Evolutionary conservation across 331 rosid species (phyloP).

Genomic region (Rhamnella rubrinervis): DNA sequence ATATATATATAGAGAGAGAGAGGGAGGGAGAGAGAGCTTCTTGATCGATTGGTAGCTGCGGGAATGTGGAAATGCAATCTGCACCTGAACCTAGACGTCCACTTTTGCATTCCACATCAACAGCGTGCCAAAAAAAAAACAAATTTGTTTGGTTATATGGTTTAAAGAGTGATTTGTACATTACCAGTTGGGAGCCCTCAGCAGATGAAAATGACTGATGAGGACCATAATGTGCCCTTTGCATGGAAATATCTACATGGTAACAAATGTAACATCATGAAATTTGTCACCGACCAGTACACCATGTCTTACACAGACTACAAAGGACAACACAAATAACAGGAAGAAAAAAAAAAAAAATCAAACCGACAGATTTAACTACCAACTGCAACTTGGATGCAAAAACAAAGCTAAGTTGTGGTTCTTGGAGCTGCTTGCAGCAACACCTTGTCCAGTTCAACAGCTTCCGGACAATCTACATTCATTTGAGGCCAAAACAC

Average conservation of each 20-base stretch:
- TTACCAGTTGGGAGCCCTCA: slow-evolving; percentile 31
- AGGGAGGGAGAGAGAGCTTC: no score
- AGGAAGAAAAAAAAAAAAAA: slow-evolving; percentile 8
- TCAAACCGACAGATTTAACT: slow-evolving; percentile 46
- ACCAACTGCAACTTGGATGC: slow-evolving; percentile 41
- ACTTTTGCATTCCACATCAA: not conserved
- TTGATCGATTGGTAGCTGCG: no score
- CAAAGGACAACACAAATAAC: slow-evolving; percentile 1
- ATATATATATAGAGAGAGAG: no score
- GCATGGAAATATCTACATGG: slow-evolving; percentile 33
- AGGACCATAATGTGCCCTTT: slow-evolving; percentile 32
- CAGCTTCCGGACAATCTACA: slow-evolving; percentile 55
- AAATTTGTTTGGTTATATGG: slow-evolving; percentile 16
- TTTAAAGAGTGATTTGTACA: slow-evolving; percentile 16
- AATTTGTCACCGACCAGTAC: slow-evolving; percentile 18
- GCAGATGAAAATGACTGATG: slow-evolving; percentile 25
- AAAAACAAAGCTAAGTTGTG: slow-evolving; percentile 48
- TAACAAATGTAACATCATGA: slow-evolving; percentile 38
- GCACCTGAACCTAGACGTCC: no score
- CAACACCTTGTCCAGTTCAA: slow-evolving; percentile 45
- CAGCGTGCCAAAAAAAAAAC: not conserved
- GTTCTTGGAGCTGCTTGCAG: slow-evolving; percentile 37
- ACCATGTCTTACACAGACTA: slow-evolving; percentile 17
- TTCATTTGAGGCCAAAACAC: slow-evolving; percentile 34
- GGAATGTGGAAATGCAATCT: no score